Conservation (phyloP, 2,329 filamentous ascomycete genomes). For the Pestalotiopsis sp. region DNA sequence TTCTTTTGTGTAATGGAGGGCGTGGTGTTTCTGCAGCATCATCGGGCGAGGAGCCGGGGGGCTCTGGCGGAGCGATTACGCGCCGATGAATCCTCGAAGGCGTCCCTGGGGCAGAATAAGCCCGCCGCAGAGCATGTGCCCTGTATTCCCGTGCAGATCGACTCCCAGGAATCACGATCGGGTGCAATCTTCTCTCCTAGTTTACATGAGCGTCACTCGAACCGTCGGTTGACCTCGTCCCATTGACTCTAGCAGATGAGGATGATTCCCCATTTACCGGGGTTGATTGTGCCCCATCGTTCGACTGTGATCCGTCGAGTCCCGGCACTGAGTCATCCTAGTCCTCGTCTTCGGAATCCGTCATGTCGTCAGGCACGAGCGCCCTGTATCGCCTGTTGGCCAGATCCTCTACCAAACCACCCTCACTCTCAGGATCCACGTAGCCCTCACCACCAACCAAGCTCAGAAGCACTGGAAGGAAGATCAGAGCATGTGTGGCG, state of each 20-base stretch:
- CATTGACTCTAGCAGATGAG: too few species aligned
- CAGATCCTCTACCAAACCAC: slow-evolving; percentile 86
- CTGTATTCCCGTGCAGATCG: background rate
- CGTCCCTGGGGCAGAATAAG: background rate
- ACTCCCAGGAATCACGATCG: background rate
- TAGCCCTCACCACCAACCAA: slow-evolving; percentile 86
- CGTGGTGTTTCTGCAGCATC: background rate
- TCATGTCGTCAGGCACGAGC: slow-evolving; percentile 71
- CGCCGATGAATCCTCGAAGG: background rate
- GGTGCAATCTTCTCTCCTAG: slow-evolving; percentile 1
- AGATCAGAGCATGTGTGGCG: slow-evolving; percentile 83
- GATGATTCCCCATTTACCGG: too few species aligned
- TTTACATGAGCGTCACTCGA: background rate
- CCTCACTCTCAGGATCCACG: slow-evolving; percentile 81
- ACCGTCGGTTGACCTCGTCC: too few species aligned
- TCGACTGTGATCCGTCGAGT: background rate
- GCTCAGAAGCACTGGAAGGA: slow-evolving; percentile 86
- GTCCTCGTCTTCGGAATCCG: slow-evolving; percentile 44
- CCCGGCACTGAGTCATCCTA: background rate
- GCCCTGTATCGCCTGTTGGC: slow-evolving; percentile 77
- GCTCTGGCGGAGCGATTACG: background rate
- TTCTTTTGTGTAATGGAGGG: background rate
- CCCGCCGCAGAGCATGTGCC: background rate
- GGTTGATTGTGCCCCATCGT: background rate
- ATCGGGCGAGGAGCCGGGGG: too few species aligned